Evolutionary conservation across 306 rosid genomes (phyloP), one percentile per base, ranked within the genome.

Genomic region (Prinsepia uniflora): DNA sequence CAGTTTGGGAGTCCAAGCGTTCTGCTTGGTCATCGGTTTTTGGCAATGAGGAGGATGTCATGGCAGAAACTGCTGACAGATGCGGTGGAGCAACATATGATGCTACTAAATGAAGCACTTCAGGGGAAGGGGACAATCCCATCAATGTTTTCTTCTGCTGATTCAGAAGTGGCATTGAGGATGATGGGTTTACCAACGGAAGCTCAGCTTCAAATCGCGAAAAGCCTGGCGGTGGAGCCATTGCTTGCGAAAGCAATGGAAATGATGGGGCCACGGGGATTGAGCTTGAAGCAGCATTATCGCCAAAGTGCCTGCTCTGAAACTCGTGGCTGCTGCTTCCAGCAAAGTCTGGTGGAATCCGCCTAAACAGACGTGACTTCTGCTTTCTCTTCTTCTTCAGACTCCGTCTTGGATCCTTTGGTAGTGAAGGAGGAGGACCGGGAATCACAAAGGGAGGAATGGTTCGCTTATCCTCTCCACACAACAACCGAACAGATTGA

Each of bases 361-460:
- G 84, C 63, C 78, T 80, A 17, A 79, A 80, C 63, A 79, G 72
- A 53, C 75, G 86, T 8, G 81, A 78, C 71, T 84, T 86, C 72
- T 83, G 85, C 80, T 72, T 89, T 73, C 83, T 87, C 78, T 79
- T 91, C 89, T 86, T 95, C 80, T 85, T 86, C 45, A 86, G 73
- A 70, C 73, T 77, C 42, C 86, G 79, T 72, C 99, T 91, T 70
- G 99, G 99, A 74, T 95, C 99, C 86, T 86, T 86, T 1, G 99
- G 99, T 20, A 85, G 45, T 47, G 89, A 71, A 57, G 96, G 99
- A 67, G 96, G 96, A 10, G 99, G 99, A 63, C 90, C 83, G 1
- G 99, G 99, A 78, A 91, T 77, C 79, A 86, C 92, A 79, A 95
- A 95, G 30, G 99, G 97, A 73, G 99, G 99, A 75, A 95, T 89